Evolutionary conservation across 2,329 filamentous ascomycete species (phyloP), one percentile per base, ranked within the genome.

Genomic region (Ustulina deusta): DNA sequence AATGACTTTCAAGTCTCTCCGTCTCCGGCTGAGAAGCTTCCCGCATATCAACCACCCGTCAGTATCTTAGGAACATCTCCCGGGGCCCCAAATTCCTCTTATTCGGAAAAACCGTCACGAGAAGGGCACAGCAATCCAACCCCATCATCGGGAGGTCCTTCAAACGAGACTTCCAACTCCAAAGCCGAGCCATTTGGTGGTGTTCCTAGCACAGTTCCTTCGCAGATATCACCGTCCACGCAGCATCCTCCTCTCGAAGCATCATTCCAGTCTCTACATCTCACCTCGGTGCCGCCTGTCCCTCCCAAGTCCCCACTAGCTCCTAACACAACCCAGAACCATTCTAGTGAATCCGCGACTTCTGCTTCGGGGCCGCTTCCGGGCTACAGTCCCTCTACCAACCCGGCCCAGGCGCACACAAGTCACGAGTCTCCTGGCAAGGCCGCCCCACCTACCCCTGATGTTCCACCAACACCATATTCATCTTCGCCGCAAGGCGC

Each of bases 291-390:
- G 3, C 63, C 63, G 11, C 49, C 57, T n/a, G 6, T 49, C 4
- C 57, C 51, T 11, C 63, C 57, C 13, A 65, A 65, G 15, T 36
- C 57, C 2, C 57, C 57, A 42, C 15, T 55, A 2, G 49, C 17
- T 32, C 13, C 57, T 11, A 22, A 11, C 27, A 20, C 51, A 46
- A n/a, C 5, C 6, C 55, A 48, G n/a, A 29, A 22, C 29, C 29
- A 15, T 27, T 10, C 10, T 20, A 6, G 17, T 13, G 25, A 57
- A 40, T 25, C 48, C 27, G 20, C 36, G 25, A 3, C 36, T 10
- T 36, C 36, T 29, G 5, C 51, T 42, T 34, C 64, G 17, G 36
- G 15, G 0, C 4, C 49, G 17, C 4, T 17, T 11, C 29, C n/a
- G 2, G 32, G n/a, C 22, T 29, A 66, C 1, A 51, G 27, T 17